Conservation (phyloP, 805 yeast species). For the Saccharomyces paradoxus region DNA sequence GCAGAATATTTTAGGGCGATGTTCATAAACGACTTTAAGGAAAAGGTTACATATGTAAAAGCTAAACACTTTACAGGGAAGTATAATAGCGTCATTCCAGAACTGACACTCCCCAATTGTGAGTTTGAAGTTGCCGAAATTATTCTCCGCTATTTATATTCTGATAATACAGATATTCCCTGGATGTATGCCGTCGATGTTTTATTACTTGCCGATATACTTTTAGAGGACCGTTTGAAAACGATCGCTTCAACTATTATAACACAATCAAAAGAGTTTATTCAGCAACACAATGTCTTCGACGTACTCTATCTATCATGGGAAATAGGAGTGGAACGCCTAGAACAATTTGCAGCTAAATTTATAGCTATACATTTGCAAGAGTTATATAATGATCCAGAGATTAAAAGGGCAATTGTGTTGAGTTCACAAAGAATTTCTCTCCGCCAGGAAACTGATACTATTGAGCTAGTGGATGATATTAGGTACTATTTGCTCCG, state of each 20-base stretch:
- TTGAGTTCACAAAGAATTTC: constrained; percentile 50
- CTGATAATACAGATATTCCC: constrained; percentile 49
- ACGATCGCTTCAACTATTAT: constrained; percentile 47
- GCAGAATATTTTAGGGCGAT: constrained; percentile 58
- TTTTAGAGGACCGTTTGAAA: constrained; percentile 55
- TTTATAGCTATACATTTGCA: constrained; percentile 45
- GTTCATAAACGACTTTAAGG: constrained; percentile 46
- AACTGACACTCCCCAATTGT: constrained; percentile 11
- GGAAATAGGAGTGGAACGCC: constrained; percentile 54
- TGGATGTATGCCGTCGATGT: constrained; percentile 45
- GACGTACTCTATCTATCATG: constrained; percentile 59
- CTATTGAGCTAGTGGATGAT: constrained; percentile 74
- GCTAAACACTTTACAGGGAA: not conserved
- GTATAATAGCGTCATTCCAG: not conserved
- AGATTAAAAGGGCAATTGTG: constrained; percentile 34
- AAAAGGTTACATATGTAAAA: constrained; percentile 15
- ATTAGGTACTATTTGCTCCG: constrained; percentile 51
- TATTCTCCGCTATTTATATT: constrained; percentile 48
- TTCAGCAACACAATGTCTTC: constrained; percentile 35
- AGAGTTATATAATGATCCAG: constrained; percentile 31
- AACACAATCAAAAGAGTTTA: constrained; percentile 27
- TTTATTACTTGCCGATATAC: constrained; percentile 46
- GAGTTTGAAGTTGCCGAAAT: constrained; percentile 39
- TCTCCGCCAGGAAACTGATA: constrained; percentile 63
- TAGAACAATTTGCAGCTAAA: constrained; percentile 57